Conservation (phyloP, 371 early-diverging fungal species). For the Actinomortierella ambigua region DNA sequence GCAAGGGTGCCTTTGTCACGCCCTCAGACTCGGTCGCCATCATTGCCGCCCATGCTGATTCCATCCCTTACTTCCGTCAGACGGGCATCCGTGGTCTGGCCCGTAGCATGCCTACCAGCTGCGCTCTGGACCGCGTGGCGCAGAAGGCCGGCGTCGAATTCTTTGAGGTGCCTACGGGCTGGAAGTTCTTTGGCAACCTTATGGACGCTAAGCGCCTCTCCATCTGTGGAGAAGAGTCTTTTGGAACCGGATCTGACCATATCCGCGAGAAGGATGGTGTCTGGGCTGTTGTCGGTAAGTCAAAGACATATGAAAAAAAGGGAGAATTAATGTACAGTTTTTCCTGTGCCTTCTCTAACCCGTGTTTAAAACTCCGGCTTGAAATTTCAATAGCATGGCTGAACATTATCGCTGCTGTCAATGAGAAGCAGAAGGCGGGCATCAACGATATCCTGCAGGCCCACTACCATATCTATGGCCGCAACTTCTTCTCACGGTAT, state of each 20-base stretch:
- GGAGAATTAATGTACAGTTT: no score
- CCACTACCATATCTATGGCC: conserved; percentile 87
- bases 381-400: conserved; percentile 79
- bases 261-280: conserved; percentile 98
- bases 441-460: conserved; percentile 81
- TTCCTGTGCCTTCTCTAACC: not conserved
- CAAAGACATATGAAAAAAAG: not conserved
- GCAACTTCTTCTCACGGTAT: conserved; percentile 93
- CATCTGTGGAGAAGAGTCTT: conserved; percentile 97
- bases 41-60: conserved; percentile 89
- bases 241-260: conserved; percentile 98
- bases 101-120: conserved; percentile 95
- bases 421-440: conserved; percentile 55
- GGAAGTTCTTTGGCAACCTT: conserved; percentile 98
- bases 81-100: conserved; percentile 90
- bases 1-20: conserved; percentile 91
- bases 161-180: conserved; percentile 93
- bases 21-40: conserved; percentile 98
- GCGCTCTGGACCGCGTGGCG: conserved; percentile 92
- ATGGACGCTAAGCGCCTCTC: conserved; percentile 97
- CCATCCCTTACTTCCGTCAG: conserved; percentile 92
- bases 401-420: conserved; percentile 85
- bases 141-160: conserved; percentile 73
- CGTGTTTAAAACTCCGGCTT: no score
- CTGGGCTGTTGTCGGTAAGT: conserved; percentile 84